phyloP scores from a whole-genome alignment of 805 yeast species.

The Yarrowia sp. region DNA sequence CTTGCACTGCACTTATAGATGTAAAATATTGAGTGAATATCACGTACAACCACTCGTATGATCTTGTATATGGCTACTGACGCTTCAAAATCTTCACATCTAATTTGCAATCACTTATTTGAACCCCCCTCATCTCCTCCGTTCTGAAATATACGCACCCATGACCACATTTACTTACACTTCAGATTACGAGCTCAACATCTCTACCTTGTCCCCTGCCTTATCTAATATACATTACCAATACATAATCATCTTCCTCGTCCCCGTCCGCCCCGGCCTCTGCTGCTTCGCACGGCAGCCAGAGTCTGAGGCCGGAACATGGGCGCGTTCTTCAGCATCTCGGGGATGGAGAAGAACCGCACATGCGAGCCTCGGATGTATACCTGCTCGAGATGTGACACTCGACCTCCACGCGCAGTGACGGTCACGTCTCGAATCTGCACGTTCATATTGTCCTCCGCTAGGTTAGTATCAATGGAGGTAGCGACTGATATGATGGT shows the following conservation, averaged over 20 bases:
- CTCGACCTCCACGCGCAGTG: slow-evolving; percentile 77
- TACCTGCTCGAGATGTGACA: slow-evolving; percentile 79
- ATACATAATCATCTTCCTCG: slow-evolving; percentile 40
- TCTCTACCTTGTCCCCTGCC: background rate
- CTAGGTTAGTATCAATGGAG: slow-evolving; percentile 38
- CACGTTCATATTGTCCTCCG: slow-evolving; percentile 93
- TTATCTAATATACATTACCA: slow-evolving; percentile 3
- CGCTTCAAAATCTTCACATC: too few relatives aligned
- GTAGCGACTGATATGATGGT: too few relatives aligned
- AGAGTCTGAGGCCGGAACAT: slow-evolving; percentile 63
- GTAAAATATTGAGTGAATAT: too few relatives aligned
- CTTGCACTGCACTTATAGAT: too few relatives aligned
- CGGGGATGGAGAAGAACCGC: slow-evolving; percentile 85
- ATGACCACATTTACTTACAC: slow-evolving; percentile 1
- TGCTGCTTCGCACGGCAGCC: slow-evolving; percentile 44
- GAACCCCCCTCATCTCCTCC: too few relatives aligned
- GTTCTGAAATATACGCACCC: background rate
- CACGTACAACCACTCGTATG: too few relatives aligned
- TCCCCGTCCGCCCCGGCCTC: slow-evolving; percentile 45
- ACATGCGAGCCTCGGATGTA: slow-evolving; percentile 92
- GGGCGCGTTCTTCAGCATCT: slow-evolving; percentile 86
- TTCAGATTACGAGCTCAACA: background rate
- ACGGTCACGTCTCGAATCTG: slow-evolving; percentile 82
- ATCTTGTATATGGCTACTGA: too few relatives aligned
- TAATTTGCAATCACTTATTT: too few relatives aligned